Percentiles rank a stretch among this genome's conserved stretches.
These are phyloP conservation scores for Clonostachys chloroleuca DNA, from an alignment of 2,329 filamentous ascomycete genomes.

Conservation along the genomic window DNA sequence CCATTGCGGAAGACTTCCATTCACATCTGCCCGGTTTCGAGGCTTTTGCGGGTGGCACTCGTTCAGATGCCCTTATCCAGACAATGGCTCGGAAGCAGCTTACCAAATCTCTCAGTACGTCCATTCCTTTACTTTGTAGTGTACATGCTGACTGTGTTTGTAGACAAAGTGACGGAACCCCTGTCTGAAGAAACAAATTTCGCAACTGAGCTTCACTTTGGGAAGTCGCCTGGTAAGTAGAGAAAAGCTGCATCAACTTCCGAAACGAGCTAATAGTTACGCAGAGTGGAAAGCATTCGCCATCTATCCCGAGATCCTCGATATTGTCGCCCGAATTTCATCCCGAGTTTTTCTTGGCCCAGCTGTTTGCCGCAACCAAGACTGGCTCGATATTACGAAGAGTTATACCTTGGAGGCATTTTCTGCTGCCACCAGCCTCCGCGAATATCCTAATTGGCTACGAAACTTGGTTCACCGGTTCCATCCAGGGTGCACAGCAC, in stretches of 20 bases:
- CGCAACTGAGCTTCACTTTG: neutral
- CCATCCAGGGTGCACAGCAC: neutral
- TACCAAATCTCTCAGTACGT: slow-evolving; percentile 2
- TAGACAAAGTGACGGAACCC: neutral
- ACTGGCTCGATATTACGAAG: slow-evolving; percentile 39
- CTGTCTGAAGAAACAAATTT: neutral
- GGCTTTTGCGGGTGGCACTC: neutral
- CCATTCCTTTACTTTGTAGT: no score
- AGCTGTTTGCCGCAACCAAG: slow-evolving; percentile 30
- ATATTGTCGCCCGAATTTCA: slow-evolving; percentile 9
- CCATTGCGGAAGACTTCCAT: slow-evolving; percentile 2
- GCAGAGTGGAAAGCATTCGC: neutral
- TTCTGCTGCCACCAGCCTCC: slow-evolving; percentile 22
- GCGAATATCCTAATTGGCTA: slow-evolving; percentile 34
- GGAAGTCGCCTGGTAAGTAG: neutral
- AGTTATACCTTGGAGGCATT: slow-evolving; percentile 35
- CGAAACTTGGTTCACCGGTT: slow-evolving; percentile 27
- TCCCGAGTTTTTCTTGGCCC: slow-evolving; percentile 32
- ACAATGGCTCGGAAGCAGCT: neutral
- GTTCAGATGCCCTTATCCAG: neutral
- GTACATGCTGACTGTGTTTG: neutral
- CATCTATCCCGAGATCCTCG: neutral
- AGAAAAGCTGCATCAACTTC: no score
- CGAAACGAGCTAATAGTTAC: neutral
- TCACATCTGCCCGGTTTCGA: neutral